Evolutionary conservation across 306 rosid species (phyloP), one percentile per base, ranked within the genome.

Genomic region (Medicago arabica): DNA sequence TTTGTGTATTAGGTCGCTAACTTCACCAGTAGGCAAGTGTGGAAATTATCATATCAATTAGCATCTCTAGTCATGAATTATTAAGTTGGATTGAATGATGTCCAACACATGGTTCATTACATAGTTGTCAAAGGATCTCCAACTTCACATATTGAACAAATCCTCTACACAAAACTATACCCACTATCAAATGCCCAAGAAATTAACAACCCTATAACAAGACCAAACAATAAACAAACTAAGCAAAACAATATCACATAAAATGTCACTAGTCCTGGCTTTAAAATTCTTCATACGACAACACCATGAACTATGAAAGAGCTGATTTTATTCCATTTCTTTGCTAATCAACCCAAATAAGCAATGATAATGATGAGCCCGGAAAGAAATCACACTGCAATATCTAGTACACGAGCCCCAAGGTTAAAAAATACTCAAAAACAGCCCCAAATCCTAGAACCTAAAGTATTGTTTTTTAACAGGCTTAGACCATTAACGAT

Each of bases 371-470:
- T 61, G 51, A 64, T 8, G 14, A 57, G 79, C 49, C 21, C 5
- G 2, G 41, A 36, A 14, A 69, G 60, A 75, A 60, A 68, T 53
- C 38, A 69, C 7, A 6, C 59, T 15, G 14, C 61, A 65, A 19
- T 28, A 1, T 28, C 16, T 12, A 71, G 18, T 67, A 60, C 34
- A 28, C 9, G 54, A 59, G 50, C 36, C 36, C 41, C 13, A 6
- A 13, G 60, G 31, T 17, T 51, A 5, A 53, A 67, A 63, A 79
- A 72, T 17, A 54, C 23, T 53, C 11, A 41, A 67, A 63, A 79
- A 72, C 14, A 54, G 40, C 58, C 49, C 57, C 49, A 16, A 78
- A 7, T 71, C 38, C 58, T 53, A 70, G 17, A 50, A 9, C 21
- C 9, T 53, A 51, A 46, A 46, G 13, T n/a, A 61, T 11, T 21